Conservation (phyloP, 345 rosid species). For the Salix purpurea region DNA sequence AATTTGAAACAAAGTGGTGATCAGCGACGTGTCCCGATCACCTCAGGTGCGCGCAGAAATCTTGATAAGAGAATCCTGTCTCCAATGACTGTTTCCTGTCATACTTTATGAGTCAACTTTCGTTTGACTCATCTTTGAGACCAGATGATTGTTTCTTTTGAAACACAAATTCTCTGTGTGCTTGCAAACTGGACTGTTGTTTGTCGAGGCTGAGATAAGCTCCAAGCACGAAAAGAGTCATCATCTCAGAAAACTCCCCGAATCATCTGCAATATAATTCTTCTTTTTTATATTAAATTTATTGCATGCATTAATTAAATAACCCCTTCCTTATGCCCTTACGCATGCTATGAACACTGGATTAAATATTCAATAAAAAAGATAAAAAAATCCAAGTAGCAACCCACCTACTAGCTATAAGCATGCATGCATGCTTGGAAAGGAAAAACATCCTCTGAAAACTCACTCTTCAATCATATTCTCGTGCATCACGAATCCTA, state of each 20-base stretch:
- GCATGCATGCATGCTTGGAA: background rate
- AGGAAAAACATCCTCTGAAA: background rate
- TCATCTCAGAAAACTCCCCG: too few relatives aligned
- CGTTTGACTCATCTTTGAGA: background rate
- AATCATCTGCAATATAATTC: too few relatives aligned
- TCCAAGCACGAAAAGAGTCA: too few relatives aligned
- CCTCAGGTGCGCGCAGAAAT: background rate
- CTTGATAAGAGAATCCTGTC: background rate
- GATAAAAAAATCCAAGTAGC: too few relatives aligned
- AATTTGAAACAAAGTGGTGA: background rate
- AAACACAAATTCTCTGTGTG: background rate
- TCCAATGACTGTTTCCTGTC: background rate
- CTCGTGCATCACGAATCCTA: background rate
- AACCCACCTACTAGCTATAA: too few relatives aligned
- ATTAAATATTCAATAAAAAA: too few relatives aligned
- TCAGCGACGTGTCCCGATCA: background rate
- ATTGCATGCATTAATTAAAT: too few relatives aligned
- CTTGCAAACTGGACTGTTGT: background rate
- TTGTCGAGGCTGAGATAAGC: too few relatives aligned
- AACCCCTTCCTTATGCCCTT: too few relatives aligned
- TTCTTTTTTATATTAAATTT: too few relatives aligned
- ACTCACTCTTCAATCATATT: background rate
- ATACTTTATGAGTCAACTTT: background rate
- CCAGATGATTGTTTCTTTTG: constrained; percentile 3
- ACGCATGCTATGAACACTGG: too few relatives aligned